phyloP scores from a whole-genome alignment of 768 basidiomycete species.

The Xerocomellus dryophilus region DNA sequence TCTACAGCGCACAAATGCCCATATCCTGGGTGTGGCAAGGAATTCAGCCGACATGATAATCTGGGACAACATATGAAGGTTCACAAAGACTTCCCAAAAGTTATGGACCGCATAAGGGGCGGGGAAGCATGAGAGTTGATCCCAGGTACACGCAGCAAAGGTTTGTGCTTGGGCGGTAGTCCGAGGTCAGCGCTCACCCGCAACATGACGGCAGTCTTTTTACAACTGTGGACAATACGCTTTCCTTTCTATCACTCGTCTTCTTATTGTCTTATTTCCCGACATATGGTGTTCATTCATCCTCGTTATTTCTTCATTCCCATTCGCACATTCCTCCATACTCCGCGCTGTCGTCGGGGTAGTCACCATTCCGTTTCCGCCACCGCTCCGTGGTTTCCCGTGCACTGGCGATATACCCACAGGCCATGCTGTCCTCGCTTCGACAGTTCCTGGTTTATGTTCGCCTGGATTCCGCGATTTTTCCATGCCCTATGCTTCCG shows the following conservation, averaged over 20 bases:
- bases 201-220: slow-evolving; percentile 26
- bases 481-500: slow-evolving; percentile 23
- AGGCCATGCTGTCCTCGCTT: slow-evolving; percentile 17
- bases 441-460: slow-evolving; percentile 18
- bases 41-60: slow-evolving; percentile 86
- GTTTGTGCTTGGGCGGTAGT: slow-evolving; percentile 18
- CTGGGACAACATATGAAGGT: slow-evolving; percentile 86
- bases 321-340: slow-evolving; percentile 25
- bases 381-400: slow-evolving; percentile 9
- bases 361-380: slow-evolving; percentile 13
- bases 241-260: slow-evolving; percentile 21
- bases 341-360: slow-evolving; percentile 16
- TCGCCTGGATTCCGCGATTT: slow-evolving; percentile 16
- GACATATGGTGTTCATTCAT: slow-evolving; percentile 24
- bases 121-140: slow-evolving; percentile 19
- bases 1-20: slow-evolving; percentile 74
- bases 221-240: slow-evolving; percentile 22
- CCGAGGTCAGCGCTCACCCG: slow-evolving; percentile 23
- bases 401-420: slow-evolving; percentile 22
- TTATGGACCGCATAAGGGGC: slow-evolving; percentile 26
- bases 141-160: slow-evolving; percentile 6
- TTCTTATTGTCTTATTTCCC: slow-evolving; percentile 25
- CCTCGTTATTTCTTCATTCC: slow-evolving; percentile 18
- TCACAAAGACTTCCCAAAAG: slow-evolving; percentile 46
- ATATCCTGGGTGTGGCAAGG: slow-evolving; percentile 76